phyloP scores from a whole-genome alignment of 2,329 filamentous ascomycete species.

The Cucurbitaria berberidis region DNA sequence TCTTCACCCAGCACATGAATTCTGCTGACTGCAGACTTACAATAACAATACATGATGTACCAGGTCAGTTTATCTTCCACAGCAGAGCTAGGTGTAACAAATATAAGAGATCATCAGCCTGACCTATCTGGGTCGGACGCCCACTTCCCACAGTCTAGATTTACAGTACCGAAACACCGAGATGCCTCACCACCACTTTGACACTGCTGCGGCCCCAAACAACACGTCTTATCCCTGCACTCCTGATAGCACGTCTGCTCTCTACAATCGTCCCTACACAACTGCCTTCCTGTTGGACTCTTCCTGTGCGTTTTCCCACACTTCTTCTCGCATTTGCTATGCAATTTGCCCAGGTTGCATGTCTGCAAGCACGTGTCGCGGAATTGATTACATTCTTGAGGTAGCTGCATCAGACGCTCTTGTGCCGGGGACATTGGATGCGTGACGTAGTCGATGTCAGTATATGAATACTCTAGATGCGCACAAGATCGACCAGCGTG shows the following conservation, averaged over 20 bases:
- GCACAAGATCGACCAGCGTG: too few species aligned
- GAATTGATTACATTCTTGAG: not conserved
- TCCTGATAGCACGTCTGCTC: not conserved
- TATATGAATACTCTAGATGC: too few species aligned
- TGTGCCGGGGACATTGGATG: too few species aligned
- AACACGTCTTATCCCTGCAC: slow-evolving; percentile 1
- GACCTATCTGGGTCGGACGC: not conserved
- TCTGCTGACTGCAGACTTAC: not conserved
- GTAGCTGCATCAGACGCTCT: too few species aligned
- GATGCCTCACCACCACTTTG: not conserved
- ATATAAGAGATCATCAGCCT: not conserved
- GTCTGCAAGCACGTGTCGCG: not conserved
- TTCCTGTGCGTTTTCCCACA: not conserved
- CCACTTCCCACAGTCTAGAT: not conserved
- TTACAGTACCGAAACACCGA: not conserved
- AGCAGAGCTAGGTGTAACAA: not conserved
- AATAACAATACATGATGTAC: not conserved
- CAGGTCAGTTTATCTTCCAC: not conserved
- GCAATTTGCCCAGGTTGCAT: not conserved
- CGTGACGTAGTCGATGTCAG: too few species aligned
- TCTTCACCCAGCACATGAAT: not conserved
- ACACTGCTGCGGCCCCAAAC: not conserved
- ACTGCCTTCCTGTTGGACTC: not conserved
- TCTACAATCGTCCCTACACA: not conserved
- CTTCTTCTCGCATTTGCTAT: not conserved